Evolutionary conservation across 1,284 basidiomycete species (phyloP).

Genomic region (Phylloboletellus chloephorus): DNA sequence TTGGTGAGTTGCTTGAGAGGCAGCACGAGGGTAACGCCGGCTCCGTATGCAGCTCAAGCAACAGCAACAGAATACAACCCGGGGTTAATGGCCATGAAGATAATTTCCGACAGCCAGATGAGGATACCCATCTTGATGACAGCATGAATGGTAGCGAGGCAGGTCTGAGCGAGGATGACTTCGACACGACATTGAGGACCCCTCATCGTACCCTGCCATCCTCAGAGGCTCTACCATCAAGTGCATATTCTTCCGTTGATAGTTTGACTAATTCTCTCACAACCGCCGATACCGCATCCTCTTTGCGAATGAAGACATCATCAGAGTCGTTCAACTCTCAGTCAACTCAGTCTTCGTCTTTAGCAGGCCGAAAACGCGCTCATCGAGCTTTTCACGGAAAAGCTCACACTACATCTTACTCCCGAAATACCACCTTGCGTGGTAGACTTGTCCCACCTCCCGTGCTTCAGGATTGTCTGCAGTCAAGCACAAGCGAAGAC

Average conservation of each 20-base stretch:
- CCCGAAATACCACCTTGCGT: conserved; percentile 26
- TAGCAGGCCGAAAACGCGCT: conserved; percentile 35
- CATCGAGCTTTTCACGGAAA: conserved; percentile 13
- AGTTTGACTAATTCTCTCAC: conserved; percentile 42
- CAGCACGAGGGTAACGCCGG: conserved; percentile 55
- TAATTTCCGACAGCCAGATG: conserved; percentile 14
- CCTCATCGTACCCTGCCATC: conserved; percentile 45
- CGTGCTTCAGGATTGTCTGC: conserved; percentile 11
- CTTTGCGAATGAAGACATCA: conserved; percentile 41
- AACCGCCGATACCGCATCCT: conserved; percentile 41
- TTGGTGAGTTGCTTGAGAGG: conserved; percentile 58
- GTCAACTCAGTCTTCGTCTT: conserved; percentile 35
- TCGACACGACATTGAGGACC: conserved; percentile 61
- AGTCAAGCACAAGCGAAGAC: conserved; percentile 24
- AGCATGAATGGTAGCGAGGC: conserved; percentile 26
- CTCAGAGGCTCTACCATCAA: conserved; percentile 25
- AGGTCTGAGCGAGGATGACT: conserved; percentile 43
- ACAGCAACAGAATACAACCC: conserved; percentile 24
- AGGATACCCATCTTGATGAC: conserved; percentile 21
- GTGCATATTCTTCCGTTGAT: conserved; percentile 34
- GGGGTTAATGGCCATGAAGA: conserved; percentile 13
- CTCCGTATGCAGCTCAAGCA: conserved; percentile 57
- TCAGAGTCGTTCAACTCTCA: conserved; percentile 41
- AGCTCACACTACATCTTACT: conserved; percentile 8
- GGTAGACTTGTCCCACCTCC: conserved; percentile 15